A percentile compares a stretch with the other conserved stretches of the same genome.
phyloP scores from a whole-genome alignment of 306 rosid genomes.

The Carpinus fangiana region DNA sequence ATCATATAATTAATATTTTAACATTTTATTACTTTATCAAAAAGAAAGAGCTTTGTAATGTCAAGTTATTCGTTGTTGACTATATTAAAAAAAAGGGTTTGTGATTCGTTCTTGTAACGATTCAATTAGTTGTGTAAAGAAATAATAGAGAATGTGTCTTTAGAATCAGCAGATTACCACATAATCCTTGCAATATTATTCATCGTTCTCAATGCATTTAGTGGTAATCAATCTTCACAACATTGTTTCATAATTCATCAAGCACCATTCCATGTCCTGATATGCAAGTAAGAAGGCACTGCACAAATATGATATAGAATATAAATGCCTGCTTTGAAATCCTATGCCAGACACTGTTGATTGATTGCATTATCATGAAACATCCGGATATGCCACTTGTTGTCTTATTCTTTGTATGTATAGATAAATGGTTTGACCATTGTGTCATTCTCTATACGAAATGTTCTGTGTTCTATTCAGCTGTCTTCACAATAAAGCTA shows the following conservation, averaged over 20 bases:
- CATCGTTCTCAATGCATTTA: background rate
- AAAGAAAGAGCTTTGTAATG: background rate
- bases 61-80: background rate
- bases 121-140: background rate
- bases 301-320: background rate
- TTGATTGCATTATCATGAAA: background rate
- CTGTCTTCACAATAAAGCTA: conserved; percentile 1
- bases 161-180: conserved; percentile 3
- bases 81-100: background rate
- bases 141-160: conserved; percentile 1
- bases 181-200: background rate
- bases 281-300: background rate
- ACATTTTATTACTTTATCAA: background rate
- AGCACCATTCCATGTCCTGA: background rate
- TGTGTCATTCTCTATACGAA: background rate
- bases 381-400: background rate
- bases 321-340: background rate
- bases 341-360: background rate
- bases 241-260: background rate
- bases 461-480: background rate
- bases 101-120: background rate
- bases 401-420: conserved; percentile 4
- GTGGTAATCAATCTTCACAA: background rate
- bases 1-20: too few species aligned
- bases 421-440: background rate